phyloP scores from a whole-genome alignment of 2,329 filamentous ascomycete genomes.

The Neoascochyta sp. region DNA sequence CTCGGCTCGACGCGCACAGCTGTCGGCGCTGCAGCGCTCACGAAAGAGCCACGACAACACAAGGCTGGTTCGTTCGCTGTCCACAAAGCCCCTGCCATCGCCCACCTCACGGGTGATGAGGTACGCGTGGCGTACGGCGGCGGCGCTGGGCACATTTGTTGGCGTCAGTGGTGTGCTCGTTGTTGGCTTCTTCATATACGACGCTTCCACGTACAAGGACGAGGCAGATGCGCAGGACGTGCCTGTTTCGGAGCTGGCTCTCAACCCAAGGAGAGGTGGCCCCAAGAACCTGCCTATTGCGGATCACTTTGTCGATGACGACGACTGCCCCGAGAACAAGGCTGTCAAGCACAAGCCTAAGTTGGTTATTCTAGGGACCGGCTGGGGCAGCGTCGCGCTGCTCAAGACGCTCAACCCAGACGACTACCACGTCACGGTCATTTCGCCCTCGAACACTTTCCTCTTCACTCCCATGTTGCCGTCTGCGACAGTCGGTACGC shows the following conservation, averaged over 20 bases:
- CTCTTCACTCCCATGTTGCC: constrained; percentile 97
- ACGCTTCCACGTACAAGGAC: constrained; percentile 84
- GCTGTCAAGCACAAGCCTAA: constrained; percentile 82
- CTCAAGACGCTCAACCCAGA: constrained; percentile 86
- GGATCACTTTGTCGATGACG: constrained; percentile 82
- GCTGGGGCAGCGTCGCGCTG: constrained; percentile 90
- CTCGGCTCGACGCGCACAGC: constrained; percentile 20
- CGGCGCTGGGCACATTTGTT: constrained; percentile 71
- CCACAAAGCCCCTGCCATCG: constrained; percentile 29
- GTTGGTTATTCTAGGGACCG: constrained; percentile 86
- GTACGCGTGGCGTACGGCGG: constrained; percentile 66
- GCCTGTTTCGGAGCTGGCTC: constrained; percentile 75
- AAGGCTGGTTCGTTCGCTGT: constrained; percentile 22
- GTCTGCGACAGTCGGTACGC: constrained; percentile 90
- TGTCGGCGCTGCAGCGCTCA: constrained; percentile 15
- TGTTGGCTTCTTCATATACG: constrained; percentile 86
- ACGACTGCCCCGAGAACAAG: constrained; percentile 69
- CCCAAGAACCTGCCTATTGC: constrained; percentile 94
- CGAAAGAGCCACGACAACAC: constrained; percentile 15
- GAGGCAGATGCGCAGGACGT: constrained; percentile 65
- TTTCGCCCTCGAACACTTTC: constrained; percentile 95
- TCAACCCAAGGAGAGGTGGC: constrained; percentile 77
- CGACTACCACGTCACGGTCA: constrained; percentile 92
- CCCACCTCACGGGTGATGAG: constrained; percentile 40
- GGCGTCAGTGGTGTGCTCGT: constrained; percentile 66